Percentiles rank a stretch among this genome's conserved stretches.
Evolutionary conservation across 2,329 filamentous ascomycete genomes (phyloP).

Genomic region (Teratosphaeria gauchensis): DNA sequence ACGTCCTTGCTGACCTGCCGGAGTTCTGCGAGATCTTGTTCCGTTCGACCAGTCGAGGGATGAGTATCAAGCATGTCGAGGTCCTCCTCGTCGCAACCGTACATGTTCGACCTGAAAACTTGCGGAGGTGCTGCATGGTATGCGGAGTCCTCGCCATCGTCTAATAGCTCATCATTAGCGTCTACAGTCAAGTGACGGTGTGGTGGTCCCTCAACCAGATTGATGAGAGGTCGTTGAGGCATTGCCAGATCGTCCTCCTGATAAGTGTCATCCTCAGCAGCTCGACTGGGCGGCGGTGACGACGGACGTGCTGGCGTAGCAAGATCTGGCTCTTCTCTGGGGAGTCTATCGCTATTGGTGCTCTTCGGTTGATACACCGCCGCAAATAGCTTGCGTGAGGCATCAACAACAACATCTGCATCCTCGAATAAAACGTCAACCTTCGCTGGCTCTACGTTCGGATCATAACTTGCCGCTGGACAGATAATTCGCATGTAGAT

Average conservation of each 20-base stretch:
- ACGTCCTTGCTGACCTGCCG: slow-evolving; percentile 24
- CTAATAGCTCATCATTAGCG: not conserved
- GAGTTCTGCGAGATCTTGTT: slow-evolving; percentile 23
- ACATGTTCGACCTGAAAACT: slow-evolving; percentile 25
- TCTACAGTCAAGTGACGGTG: not conserved
- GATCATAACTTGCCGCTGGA: slow-evolving; percentile 55
- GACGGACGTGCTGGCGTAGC: not conserved
- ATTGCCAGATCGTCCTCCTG: not conserved
- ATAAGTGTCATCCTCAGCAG: not conserved
- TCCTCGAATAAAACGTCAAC: slow-evolving; percentile 61
- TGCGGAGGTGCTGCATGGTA: not conserved
- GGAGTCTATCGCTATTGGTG: not conserved
- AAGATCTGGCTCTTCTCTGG: not conserved
- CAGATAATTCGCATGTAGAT: slow-evolving; percentile 56
- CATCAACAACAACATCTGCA: slow-evolving; percentile 36
- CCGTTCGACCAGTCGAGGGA: slow-evolving; percentile 8
- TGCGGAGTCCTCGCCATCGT: not conserved
- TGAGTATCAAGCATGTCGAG: slow-evolving; percentile 12
- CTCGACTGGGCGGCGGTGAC: not conserved
- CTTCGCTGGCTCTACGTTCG: slow-evolving; percentile 62
- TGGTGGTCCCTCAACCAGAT: not conserved
- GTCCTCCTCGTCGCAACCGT: slow-evolving; percentile 28
- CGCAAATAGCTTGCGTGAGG: slow-evolving; percentile 37
- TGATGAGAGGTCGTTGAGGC: not conserved
- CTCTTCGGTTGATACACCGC: slow-evolving; percentile 11